Evolutionary conservation across 1,284 basidiomycete species (phyloP), one percentile per base, ranked within the genome.

Genomic region (Marasmius sp.): DNA sequence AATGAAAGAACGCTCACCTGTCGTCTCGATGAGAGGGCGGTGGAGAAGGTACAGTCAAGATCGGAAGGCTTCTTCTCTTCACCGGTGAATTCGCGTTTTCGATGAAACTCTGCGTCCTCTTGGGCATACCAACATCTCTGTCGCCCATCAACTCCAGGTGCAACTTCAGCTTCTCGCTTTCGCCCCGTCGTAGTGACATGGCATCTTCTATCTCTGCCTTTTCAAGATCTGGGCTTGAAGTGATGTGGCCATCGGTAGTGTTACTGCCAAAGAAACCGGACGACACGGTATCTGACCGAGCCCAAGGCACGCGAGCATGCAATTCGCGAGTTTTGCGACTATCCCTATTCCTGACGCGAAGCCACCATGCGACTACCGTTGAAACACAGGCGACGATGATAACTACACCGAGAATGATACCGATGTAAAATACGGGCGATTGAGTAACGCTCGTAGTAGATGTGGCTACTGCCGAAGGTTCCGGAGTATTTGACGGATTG

Each of bases 331-430:
- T 68, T 47, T 70, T 71, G 36, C 76, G 73, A 41, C 72, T 72
- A 11, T 74, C 68, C 27, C 74, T 75, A 56, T 72, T 61, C 56
- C 77, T 73, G 20, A 75, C 67, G 39, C 79, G 77, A 41, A 79
- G 64, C 68, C 73, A 75, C 77, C 79, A 82, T 1, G 74, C 73
- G 47, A 79, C 64, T 22, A 79, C 55, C 2, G 77, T 77, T 16
- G 77, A 71, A 33, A 82, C 39, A 47, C 77, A 68, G 4, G 76
- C 78, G 37, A 79, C 66, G 16, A 71, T 74, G 7, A 75, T 72
- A 34, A 85, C 76, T 5, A 69, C 68, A 10, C 77, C 81, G 11
- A 85, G 69, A 7, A 75, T 73, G 57, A 85, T 77, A 11, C 76
- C 82, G 22, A 80, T 68, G 65, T 81, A 82, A 64, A 80, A 74